Evolutionary conservation across 768 basidiomycete genomes (phyloP).

Genomic region (Collybia sordida): DNA sequence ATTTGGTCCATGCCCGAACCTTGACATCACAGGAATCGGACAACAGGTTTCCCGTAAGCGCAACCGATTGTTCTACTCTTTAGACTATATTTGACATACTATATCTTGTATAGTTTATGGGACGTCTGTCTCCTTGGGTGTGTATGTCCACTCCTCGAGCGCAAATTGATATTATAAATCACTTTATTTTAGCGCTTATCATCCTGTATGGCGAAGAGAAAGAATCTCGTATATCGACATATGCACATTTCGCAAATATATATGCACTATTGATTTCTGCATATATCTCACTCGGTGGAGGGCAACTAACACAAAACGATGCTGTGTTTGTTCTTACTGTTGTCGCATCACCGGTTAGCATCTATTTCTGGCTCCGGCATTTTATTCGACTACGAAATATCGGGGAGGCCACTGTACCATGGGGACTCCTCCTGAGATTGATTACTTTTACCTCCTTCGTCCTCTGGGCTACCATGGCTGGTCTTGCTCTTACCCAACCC

Average conservation of each 20-base stretch:
- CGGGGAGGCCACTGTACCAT: background rate
- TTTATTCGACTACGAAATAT: background rate
- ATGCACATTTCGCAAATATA: conserved; percentile 13
- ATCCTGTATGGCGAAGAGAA: too few species aligned
- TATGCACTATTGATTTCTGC: conserved; percentile 14
- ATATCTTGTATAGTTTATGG: conserved; percentile 2
- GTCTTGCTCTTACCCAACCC: background rate
- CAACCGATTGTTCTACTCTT: too few species aligned
- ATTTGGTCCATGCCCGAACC: conserved; percentile 17
- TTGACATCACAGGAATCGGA: conserved; percentile 19
- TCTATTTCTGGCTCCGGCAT: conserved; percentile 12
- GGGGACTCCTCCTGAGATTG: background rate
- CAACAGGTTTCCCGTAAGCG: conserved; percentile 17
- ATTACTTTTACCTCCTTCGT: conserved; percentile 2
- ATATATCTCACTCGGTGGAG: conserved; percentile 1
- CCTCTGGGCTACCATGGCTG: conserved; percentile 3
- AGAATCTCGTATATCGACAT: conserved; percentile 9
- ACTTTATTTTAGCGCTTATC: too few species aligned
- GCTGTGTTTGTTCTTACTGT: conserved; percentile 15
- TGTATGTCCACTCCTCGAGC: background rate
- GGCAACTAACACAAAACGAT: conserved; percentile 16
- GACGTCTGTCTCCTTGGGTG: conserved; percentile 7
- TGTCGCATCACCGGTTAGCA: conserved; percentile 14
- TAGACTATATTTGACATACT: background rate
- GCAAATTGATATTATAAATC: too few species aligned